Conservation (phyloP, 257 asterid genomes). For the Primulina huaijiensis region DNA sequence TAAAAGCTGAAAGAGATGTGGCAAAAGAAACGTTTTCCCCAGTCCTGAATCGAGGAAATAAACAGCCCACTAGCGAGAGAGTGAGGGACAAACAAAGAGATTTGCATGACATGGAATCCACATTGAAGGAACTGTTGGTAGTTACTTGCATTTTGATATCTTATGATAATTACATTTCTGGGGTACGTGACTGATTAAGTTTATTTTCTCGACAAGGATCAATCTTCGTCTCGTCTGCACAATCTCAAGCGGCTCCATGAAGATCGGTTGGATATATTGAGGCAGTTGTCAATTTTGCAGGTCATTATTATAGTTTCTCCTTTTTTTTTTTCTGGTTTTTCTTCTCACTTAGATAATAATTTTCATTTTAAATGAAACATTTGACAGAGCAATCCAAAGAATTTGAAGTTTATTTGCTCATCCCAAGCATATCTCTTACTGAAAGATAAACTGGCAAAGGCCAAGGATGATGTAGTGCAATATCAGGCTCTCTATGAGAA, state of each 20-base stretch:
- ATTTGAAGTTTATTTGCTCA: constrained; percentile 61
- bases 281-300: constrained; percentile 72
- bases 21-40: constrained; percentile 55
- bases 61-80: constrained; percentile 49
- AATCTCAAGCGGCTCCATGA: constrained; percentile 82
- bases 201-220: constrained; percentile 48
- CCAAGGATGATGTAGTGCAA: constrained; percentile 62
- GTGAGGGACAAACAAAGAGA: constrained; percentile 65
- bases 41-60: constrained; percentile 51
- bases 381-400: constrained; percentile 78
- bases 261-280: constrained; percentile 70
- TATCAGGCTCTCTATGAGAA: constrained; percentile 79
- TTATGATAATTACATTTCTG: too few species aligned
- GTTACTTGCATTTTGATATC: constrained; percentile 15
- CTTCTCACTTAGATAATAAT: neutral
- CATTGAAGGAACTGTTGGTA: constrained; percentile 79
- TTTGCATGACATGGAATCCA: constrained; percentile 72
- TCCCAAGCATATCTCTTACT: constrained; percentile 66
- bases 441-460: constrained; percentile 73
- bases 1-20: constrained; percentile 53
- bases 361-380: neutral
- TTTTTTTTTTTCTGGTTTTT: constrained; percentile 17
- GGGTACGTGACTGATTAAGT: neutral
- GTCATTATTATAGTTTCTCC: constrained; percentile 37
- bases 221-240: constrained; percentile 53